A percentile compares a stretch with the other conserved stretches of the same genome.
These are phyloP conservation scores for Afroboletus lepidellus DNA, from an alignment of 1,284 basidiomycete genomes.

Conservation along the genomic window DNA sequence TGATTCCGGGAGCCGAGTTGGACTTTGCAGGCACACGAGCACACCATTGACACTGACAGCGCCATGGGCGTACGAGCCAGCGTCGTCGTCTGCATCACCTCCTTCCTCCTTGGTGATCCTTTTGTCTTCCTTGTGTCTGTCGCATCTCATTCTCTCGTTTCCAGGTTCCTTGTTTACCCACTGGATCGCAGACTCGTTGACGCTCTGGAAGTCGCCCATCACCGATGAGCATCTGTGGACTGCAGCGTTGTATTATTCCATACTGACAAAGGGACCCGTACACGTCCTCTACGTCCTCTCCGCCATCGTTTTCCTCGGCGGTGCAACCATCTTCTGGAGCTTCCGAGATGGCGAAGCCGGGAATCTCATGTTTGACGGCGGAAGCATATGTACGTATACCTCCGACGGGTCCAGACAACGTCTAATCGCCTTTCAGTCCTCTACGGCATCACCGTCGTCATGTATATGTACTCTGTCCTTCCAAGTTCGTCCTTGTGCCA, in stretches of 20 bases:
- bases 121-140: constrained; percentile 12
- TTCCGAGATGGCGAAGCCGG: constrained; percentile 71
- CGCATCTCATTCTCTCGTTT: neutral
- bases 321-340: constrained; percentile 68
- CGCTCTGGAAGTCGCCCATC: constrained; percentile 78
- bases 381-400: constrained; percentile 66
- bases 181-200: constrained; percentile 84
- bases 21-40: constrained; percentile 16
- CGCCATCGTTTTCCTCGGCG: constrained; percentile 56
- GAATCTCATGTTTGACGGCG: constrained; percentile 86
- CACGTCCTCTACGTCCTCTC: constrained; percentile 54
- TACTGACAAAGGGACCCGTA: constrained; percentile 63
- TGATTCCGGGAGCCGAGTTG: constrained; percentile 17
- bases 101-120: constrained; percentile 69
- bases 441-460: constrained; percentile 61
- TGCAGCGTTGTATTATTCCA: constrained; percentile 74
- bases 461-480: constrained; percentile 71
- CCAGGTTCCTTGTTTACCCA: constrained; percentile 77
- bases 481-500: constrained; percentile 55
- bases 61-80: constrained; percentile 66
- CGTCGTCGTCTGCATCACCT: constrained; percentile 70
- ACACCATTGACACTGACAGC: neutral
- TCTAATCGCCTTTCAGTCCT: constrained; percentile 49
- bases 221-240: constrained; percentile 78
- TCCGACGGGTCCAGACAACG: neutral